These are phyloP conservation scores for Quercus lobata DNA, from an alignment of 331 rosid species.

Conservation along the genomic window DNA sequence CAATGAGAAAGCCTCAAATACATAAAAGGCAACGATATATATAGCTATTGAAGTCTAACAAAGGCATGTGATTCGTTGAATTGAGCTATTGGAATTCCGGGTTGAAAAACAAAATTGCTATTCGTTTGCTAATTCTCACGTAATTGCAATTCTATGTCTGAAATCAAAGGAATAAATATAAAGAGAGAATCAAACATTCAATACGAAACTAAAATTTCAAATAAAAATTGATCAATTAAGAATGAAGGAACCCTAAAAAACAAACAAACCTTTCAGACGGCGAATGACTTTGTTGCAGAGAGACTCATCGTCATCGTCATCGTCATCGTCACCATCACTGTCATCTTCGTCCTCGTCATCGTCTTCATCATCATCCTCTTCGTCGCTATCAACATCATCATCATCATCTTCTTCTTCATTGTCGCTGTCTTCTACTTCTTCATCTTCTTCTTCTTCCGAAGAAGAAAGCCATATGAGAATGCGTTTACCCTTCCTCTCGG, in stretches of 20 bases:
- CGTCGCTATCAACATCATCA: neutral
- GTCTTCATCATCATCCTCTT: conserved; percentile 9
- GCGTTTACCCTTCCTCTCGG: conserved; percentile 17
- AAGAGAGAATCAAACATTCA: neutral
- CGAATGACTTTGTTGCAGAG: conserved; percentile 35
- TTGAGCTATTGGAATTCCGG: no score
- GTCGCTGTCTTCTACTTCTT: neutral
- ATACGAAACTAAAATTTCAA: neutral
- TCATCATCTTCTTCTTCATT: conserved; percentile 1
- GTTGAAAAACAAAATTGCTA: no score
- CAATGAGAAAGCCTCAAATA: neutral
- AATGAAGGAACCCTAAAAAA: neutral
- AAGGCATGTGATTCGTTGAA: no score
- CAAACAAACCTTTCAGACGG: conserved; percentile 39
- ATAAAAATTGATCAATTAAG: neutral
- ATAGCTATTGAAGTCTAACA: no score
- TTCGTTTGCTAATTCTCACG: neutral
- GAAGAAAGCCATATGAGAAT: conserved; percentile 33
- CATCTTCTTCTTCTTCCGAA: conserved; percentile 15
- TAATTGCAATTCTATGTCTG: neutral
- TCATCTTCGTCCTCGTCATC: neutral
- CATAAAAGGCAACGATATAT: no score
- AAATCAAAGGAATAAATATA: neutral
- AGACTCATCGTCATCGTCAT: conserved; percentile 30
- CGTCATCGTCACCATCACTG: neutral